Base-by-base conservation (phyloP, 805 yeast genomes). In the Candida maris region DNA sequence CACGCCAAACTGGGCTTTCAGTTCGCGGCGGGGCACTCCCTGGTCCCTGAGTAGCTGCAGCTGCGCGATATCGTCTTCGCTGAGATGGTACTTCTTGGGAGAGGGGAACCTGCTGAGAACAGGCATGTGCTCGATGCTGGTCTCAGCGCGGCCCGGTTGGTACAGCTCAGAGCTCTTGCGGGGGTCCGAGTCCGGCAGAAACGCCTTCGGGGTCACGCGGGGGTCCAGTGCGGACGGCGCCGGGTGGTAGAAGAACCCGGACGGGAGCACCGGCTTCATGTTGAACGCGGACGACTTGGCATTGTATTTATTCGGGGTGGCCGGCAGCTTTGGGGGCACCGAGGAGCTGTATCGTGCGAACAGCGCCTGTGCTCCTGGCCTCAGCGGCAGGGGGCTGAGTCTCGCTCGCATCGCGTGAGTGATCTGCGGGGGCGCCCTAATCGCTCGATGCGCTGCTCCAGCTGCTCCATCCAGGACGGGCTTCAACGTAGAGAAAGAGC, bases 201-300 rank as follows among this genome's bases (percentile, higher is more conserved):
- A 61, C 2, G 59, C 58, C 38, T 53, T 56, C 20, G 68, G 68
- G 3, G 66, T 63, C 10, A 54, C 41, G 32, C 50, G 49, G 6
- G 64, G 61, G 18, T 52, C 50, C 26, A 51, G 44, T 4, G 60
- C 46, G 1, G 67, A 55, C 23, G 67, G 68, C 10, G 68, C 55
- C 22, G 68, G 68, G 34, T 61, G 63, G 37, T 47, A 58, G 37
- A 47, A 59, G 7, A 62, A 32, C 2, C 68, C 68, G 9, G 50
- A 42, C 10, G 67, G 66, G 19, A 61, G 42, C 8, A 36, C 36
- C 18, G 64, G 65, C 34, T 51, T 61, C 19, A 61, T 27, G 35
- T 63, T 63, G 49, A 60, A 63, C 6, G 60, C 67, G 14, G 65
- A 59, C 2, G 65, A 59, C 42, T 56, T 62, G 5, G 58, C 28